Base-by-base conservation (phyloP, 768 basidiomycete genomes). In the Rossbeevera mucosa region DNA sequence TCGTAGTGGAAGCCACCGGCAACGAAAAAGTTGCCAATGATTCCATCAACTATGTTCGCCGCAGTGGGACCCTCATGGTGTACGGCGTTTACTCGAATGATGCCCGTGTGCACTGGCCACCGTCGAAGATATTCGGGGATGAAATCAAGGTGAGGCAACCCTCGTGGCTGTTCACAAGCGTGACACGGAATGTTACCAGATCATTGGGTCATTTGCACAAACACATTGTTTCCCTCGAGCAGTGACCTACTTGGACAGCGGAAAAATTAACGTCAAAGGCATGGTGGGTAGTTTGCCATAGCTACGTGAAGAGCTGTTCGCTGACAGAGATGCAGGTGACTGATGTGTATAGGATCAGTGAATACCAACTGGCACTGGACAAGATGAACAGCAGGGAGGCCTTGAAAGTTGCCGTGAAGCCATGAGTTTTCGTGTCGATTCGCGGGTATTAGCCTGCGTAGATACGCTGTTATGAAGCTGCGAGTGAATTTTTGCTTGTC, bases 21-120 rank as follows among this genome's bases (percentile, higher is more conserved):
- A 85, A 88, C 25, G 91, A 93, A 71, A 84, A 83, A 61, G 69
- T 95, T 41, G 91, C 88, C 16, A 85, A 92, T 61, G 85, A 91
- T 26, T 76, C 88, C 53, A 93, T 94, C 73, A 82, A 91, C 72
- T 91, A 89, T 61, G 90, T 93, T 28, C 75, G 87, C 20, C 72
- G 86, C 18, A 88, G 89, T 5, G 88, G 88, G 18, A 88, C 86
- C 7, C 71, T 90, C 62, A 81, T 90, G 82, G 76, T 90, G 38
- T 92, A 94, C 63, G 91, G 90, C 28, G 89, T 93, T 24, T 94
- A 92, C 65, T 83, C 83, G 64, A 85, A 91, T 67, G 81, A 83
- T 55, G 88, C 88, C 0, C 75, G 78, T 20, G 88, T 94, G 2
- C 82, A 85, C 60, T 94, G 91, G 91, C 80, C 90, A 1, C 92